These are phyloP conservation scores for Myxozyma monticola DNA, from an alignment of 805 yeast genomes.

Conservation along the genomic window DNA sequence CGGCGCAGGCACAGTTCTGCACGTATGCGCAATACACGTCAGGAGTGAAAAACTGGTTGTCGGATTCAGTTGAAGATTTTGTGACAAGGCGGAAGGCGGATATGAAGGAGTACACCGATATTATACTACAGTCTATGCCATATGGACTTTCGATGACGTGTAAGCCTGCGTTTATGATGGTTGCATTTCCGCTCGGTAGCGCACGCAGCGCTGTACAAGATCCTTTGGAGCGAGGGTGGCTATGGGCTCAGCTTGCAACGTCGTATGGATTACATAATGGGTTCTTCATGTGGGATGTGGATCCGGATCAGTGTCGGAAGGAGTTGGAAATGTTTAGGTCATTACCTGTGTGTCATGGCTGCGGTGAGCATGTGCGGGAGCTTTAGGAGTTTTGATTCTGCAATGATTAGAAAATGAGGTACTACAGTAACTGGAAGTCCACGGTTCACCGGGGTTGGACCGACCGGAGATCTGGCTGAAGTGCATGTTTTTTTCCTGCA, in stretches of 20 bases:
- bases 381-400: neutral
- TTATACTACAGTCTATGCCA: neutral
- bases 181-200: constrained; percentile 2
- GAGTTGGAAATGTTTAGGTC: constrained; percentile 2
- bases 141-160: neutral
- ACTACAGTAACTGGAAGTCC: neutral
- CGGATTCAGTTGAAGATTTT: neutral
- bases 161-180: constrained; percentile 3
- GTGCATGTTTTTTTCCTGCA: too few relatives aligned
- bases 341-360: constrained; percentile 6
- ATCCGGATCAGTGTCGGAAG: neutral
- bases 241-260: constrained; percentile 8
- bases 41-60: neutral
- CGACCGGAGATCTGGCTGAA: neutral
- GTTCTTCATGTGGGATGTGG: neutral
- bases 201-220: constrained; percentile 1
- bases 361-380: constrained; percentile 8
- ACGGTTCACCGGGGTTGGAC: neutral
- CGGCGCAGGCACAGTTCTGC: constrained; percentile 1
- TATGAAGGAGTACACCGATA: neutral
- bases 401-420: neutral
- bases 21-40: neutral
- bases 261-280: neutral
- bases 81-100: neutral
- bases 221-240: constrained; percentile 11